These are phyloP conservation scores for Aspergillus novofumigatus DNA, from an alignment of 2,329 filamentous ascomycete species.

Conservation along the genomic window DNA sequence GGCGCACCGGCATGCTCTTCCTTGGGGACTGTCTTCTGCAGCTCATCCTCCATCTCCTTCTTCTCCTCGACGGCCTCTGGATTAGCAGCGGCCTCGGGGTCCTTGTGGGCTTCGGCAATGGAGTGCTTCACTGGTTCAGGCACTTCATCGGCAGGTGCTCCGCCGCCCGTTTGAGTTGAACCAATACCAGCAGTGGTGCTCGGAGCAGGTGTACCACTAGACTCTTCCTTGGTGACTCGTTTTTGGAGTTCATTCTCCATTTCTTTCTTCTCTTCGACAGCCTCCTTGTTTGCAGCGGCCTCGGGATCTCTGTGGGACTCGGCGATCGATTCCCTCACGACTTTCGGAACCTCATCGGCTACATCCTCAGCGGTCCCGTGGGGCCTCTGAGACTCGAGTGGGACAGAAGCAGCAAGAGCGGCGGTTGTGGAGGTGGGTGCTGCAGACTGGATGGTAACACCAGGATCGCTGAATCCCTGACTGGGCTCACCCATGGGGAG, in stretches of 20 bases:
- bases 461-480: constrained; percentile 47
- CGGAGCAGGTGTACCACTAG: constrained; percentile 30
- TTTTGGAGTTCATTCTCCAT: constrained; percentile 71
- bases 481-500: constrained; percentile 59
- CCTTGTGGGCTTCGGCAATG: constrained; percentile 49
- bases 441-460: constrained; percentile 49
- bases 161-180: constrained; percentile 22
- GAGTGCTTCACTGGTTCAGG: constrained; percentile 45
- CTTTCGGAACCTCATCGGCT: constrained; percentile 36
- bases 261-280: constrained; percentile 69
- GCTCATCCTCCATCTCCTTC: constrained; percentile 67
- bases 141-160: constrained; percentile 28
- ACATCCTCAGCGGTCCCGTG: constrained; percentile 17
- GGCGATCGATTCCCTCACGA: constrained; percentile 44
- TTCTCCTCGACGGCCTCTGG: constrained; percentile 71
- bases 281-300: constrained; percentile 63
- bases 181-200: constrained; percentile 44
- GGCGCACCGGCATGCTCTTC: constrained; percentile 30
- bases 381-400: constrained; percentile 36
- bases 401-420: constrained; percentile 42
- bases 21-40: constrained; percentile 51
- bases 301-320: constrained; percentile 61
- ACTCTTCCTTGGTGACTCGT: constrained; percentile 34
- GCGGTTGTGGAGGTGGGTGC: constrained; percentile 47
- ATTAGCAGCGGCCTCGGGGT: constrained; percentile 68